A percentile compares a stretch with the other conserved stretches of the same genome.
phyloP scores from a whole-genome alignment of 768 basidiomycete genomes.

The Agaricus blazei region DNA sequence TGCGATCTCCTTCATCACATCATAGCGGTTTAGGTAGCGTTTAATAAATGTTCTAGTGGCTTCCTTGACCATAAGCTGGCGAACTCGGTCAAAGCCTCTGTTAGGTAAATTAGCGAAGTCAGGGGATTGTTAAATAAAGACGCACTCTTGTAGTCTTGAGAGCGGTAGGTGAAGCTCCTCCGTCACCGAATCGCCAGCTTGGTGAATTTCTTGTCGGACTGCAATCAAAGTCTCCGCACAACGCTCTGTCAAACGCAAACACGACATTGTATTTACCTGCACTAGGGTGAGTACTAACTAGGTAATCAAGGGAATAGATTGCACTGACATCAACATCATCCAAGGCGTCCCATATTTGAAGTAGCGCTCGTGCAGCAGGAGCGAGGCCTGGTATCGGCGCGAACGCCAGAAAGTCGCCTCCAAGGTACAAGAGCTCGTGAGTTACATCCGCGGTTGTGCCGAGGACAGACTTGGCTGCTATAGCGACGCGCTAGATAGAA shows the following conservation, averaged over 20 bases:
- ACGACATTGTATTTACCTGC: slow-evolving; percentile 52
- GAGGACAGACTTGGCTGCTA: slow-evolving; percentile 26
- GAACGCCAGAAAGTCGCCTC: slow-evolving; percentile 33
- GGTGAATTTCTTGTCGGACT: slow-evolving; percentile 46
- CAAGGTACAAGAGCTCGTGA: slow-evolving; percentile 30
- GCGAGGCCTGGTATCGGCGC: slow-evolving; percentile 49
- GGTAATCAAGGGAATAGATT: not conserved
- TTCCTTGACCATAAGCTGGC: slow-evolving; percentile 27
- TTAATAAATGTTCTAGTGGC: slow-evolving; percentile 70
- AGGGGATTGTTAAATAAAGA: not conserved
- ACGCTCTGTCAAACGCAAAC: slow-evolving; percentile 55
- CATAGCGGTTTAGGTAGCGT: slow-evolving; percentile 70
- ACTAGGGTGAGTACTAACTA: not conserved
- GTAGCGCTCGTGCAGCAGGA: slow-evolving; percentile 39
- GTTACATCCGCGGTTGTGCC: slow-evolving; percentile 28
- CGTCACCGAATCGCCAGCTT: slow-evolving; percentile 37
- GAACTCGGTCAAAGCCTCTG: slow-evolving; percentile 11
- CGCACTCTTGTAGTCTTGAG: slow-evolving; percentile 36
- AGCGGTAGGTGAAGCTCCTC: slow-evolving; percentile 43
- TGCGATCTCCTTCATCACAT: slow-evolving; percentile 37
- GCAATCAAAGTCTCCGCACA: slow-evolving; percentile 54
- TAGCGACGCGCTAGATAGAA: slow-evolving; percentile 23
- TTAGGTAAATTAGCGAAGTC: not conserved
- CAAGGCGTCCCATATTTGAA: slow-evolving; percentile 52
- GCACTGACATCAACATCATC: slow-evolving; percentile 48